A percentile compares a stretch with the other conserved stretches of the same genome.
Evolutionary conservation across 2,329 filamentous ascomycete species (phyloP).

Genomic region (Raffaelea albimanens): DNA sequence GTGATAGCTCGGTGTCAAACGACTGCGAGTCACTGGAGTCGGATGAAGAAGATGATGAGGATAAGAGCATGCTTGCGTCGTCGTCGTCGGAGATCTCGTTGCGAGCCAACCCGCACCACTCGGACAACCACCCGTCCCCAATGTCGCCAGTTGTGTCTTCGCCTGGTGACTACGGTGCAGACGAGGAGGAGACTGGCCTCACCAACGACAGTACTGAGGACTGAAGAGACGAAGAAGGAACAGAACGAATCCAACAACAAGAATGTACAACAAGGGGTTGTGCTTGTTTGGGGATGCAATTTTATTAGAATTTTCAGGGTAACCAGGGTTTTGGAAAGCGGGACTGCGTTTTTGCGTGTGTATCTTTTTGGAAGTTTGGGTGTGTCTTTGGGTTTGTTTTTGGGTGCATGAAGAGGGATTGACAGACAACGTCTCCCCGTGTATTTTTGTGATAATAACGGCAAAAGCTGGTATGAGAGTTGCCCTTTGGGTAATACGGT

Average conservation of each 20-base stretch:
- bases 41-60: constrained; percentile 22
- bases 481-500: too few species aligned
- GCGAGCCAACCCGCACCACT: constrained; percentile 26
- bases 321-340: too few species aligned
- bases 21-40: constrained; percentile 19
- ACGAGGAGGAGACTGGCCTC: constrained; percentile 1
- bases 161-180: constrained; percentile 29
- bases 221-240: neutral
- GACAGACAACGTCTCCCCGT: too few species aligned
- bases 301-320: too few species aligned
- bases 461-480: too few species aligned
- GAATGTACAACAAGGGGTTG: neutral
- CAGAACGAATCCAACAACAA: neutral
- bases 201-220: neutral
- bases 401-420: too few species aligned
- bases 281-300: too few species aligned
- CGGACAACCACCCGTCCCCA: constrained; percentile 26
- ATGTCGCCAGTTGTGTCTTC: constrained; percentile 26
- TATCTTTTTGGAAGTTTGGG: too few species aligned
- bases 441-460: too few species aligned
- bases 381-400: too few species aligned
- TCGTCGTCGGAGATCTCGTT: constrained; percentile 21
- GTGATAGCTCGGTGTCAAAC: constrained; percentile 24
- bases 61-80: constrained; percentile 20
- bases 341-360: too few species aligned